A percentile compares a stretch with the other conserved stretches of the same genome.
phyloP scores from a whole-genome alignment of 768 basidiomycete species.

The Auricularia cornea region DNA sequence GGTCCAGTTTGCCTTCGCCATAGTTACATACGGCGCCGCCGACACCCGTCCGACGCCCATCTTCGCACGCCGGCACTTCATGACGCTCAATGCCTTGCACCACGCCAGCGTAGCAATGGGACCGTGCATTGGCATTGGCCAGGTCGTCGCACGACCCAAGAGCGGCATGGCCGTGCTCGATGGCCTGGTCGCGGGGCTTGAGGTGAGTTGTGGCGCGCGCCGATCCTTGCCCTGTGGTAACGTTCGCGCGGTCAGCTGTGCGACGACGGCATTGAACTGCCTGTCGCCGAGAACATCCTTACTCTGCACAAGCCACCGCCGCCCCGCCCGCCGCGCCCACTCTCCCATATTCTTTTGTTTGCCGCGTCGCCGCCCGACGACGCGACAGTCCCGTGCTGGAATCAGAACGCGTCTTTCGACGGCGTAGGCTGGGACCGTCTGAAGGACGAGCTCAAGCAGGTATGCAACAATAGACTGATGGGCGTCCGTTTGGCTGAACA shows the following conservation, averaged over 20 bases:
- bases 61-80: constrained; percentile 50
- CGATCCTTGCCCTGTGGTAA: not conserved
- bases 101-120: not conserved
- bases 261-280: constrained; percentile 21
- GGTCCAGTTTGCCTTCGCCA: constrained; percentile 35
- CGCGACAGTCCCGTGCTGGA: constrained; percentile 46
- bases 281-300: constrained; percentile 1
- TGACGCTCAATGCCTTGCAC: constrained; percentile 9
- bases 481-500: not conserved
- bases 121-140: constrained; percentile 43
- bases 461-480: not conserved
- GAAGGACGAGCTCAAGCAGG: not conserved
- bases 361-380: constrained; percentile 49
- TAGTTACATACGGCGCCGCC: constrained; percentile 57
- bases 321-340: constrained; percentile 15
- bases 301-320: not conserved
- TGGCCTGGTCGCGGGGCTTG: constrained; percentile 59
- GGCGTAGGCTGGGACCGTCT: not conserved
- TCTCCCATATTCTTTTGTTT: constrained; percentile 51
- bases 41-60: constrained; percentile 48
- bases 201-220: constrained; percentile 34
- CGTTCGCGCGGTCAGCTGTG: constrained; percentile 23
- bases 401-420: constrained; percentile 23
- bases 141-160: constrained; percentile 38
- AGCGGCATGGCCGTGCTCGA: constrained; percentile 63